Conservation (phyloP, 805 yeast genomes). For the Ogataea ramenticola region DNA sequence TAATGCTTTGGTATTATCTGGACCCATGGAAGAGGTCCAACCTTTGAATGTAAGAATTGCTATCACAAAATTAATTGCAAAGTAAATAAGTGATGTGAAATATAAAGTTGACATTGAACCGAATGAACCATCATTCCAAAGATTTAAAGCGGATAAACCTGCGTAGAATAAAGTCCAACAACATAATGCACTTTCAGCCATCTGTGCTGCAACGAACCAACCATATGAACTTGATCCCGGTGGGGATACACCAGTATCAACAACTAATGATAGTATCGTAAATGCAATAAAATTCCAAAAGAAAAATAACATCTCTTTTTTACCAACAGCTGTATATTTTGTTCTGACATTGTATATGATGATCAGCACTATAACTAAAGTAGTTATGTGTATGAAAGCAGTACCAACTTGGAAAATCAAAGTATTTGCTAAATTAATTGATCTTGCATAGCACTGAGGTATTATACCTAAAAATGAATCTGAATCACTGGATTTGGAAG, state of each 20-base stretch:
- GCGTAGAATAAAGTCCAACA: constrained; percentile 64
- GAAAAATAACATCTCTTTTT: constrained; percentile 76
- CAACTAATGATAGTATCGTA: constrained; percentile 61
- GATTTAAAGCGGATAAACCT: constrained; percentile 78
- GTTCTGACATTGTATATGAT: constrained; percentile 71
- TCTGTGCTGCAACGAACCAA: constrained; percentile 76
- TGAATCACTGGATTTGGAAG: constrained; percentile 14
- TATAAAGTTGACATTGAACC: constrained; percentile 54
- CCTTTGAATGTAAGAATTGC: constrained; percentile 67
- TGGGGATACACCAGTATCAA: constrained; percentile 90
- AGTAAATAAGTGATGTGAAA: constrained; percentile 45
- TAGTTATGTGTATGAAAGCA: constrained; percentile 77
- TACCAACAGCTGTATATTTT: constrained; percentile 92
- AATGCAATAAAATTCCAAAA: constrained; percentile 54
- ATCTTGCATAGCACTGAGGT: constrained; percentile 76
- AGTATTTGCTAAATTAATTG: constrained; percentile 85
- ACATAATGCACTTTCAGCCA: constrained; percentile 65
- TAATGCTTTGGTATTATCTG: constrained; percentile 53
- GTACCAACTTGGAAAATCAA: constrained; percentile 84
- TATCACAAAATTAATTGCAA: constrained; percentile 58
- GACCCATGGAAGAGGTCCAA: constrained; percentile 42
- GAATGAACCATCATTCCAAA: constrained; percentile 91
- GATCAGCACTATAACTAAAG: constrained; percentile 55
- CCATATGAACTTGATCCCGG: constrained; percentile 72
- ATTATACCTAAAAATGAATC: constrained; percentile 51